Evolutionary conservation across 495 filamentous ascomycete genomes (phyloP).

Genomic region (Pyrenula massariospora): DNA sequence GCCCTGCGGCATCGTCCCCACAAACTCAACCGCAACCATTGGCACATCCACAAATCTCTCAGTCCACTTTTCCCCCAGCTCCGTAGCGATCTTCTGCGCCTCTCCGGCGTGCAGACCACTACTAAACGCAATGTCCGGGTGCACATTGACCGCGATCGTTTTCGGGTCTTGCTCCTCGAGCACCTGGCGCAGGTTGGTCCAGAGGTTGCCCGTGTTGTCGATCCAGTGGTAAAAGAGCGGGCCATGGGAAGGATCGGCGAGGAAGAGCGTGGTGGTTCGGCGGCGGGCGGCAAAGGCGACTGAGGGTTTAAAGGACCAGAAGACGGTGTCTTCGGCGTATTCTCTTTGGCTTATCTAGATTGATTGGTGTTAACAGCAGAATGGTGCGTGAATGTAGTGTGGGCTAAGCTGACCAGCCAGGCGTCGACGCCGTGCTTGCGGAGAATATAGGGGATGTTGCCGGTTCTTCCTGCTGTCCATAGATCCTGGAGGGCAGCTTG

Average conservation of each 20-base stretch:
- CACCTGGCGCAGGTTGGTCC: constrained; percentile 17
- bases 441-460: constrained; percentile 23
- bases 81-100: constrained; percentile 14
- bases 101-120: constrained; percentile 24
- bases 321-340: constrained; percentile 35
- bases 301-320: constrained; percentile 28
- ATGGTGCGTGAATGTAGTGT: background rate
- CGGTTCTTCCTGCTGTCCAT: constrained; percentile 26
- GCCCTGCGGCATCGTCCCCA: constrained; percentile 26
- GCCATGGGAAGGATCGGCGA: constrained; percentile 16
- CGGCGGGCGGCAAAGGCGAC: constrained; percentile 30
- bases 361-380: background rate
- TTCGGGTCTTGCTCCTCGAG: constrained; percentile 6
- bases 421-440: constrained; percentile 31
- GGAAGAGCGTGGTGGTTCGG: constrained; percentile 29
- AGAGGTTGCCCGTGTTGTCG: constrained; percentile 29
- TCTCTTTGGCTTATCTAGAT: constrained; percentile 33
- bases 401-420: constrained; percentile 25
- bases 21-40: constrained; percentile 30
- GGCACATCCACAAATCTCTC: constrained; percentile 21
- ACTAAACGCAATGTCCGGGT: constrained; percentile 1
- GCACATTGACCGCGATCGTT: background rate
- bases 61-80: constrained; percentile 22
- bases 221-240: constrained; percentile 22
- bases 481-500: constrained; percentile 26